These are phyloP conservation scores for Colletotrichum sp. DNA, from an alignment of 2,329 filamentous ascomycete genomes.

Conservation along the genomic window DNA sequence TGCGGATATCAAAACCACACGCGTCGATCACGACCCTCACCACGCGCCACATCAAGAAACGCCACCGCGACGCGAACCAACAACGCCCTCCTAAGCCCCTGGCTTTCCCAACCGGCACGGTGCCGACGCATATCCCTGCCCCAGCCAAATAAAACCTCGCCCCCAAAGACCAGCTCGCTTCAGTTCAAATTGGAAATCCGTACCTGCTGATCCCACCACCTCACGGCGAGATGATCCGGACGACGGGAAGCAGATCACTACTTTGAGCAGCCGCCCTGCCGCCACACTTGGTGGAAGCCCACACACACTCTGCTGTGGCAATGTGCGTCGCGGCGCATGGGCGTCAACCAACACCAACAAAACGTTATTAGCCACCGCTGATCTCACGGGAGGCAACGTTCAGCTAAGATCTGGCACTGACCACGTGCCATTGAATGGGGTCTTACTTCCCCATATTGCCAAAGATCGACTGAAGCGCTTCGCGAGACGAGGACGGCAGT, in stretches of 20 bases:
- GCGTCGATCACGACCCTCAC: not conserved
- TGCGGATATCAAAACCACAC: not conserved
- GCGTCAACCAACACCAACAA: not conserved
- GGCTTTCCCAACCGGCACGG: not conserved
- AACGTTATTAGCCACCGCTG: not conserved
- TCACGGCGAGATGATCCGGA: not conserved
- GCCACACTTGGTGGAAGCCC: not conserved
- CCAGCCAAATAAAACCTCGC: not conserved
- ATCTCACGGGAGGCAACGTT: not conserved
- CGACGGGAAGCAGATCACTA: constrained; percentile 8
- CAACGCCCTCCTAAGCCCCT: not conserved
- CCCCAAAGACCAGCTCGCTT: not conserved
- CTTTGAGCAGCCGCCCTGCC: not conserved
- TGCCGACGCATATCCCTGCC: not conserved
- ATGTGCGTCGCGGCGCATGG: not conserved
- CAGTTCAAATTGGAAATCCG: not conserved
- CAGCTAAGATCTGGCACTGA: not conserved
- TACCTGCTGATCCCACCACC: not conserved
- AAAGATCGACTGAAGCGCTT: not conserved
- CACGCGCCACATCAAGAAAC: not conserved
- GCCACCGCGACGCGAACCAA: not conserved
- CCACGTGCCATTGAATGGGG: not conserved
- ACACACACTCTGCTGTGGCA: not conserved
- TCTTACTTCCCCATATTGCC: not conserved
- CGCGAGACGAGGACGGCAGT: not conserved